Conservation (phyloP, 23 red algal genomes). For the Chondrus crispus region DNA sequence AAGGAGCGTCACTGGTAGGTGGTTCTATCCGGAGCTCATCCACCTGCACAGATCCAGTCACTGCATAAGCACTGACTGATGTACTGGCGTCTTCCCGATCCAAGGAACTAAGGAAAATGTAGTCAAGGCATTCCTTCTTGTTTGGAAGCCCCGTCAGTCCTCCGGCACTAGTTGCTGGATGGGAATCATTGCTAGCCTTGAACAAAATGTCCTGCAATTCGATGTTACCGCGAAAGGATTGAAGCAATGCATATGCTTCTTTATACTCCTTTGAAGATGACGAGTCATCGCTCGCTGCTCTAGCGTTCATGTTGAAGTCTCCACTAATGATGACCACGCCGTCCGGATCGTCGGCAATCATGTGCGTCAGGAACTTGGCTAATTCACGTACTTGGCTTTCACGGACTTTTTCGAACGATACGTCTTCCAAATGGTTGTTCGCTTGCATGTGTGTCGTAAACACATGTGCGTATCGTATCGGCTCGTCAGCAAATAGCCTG, state of each 20-base stretch:
- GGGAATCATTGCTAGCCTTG: background rate
- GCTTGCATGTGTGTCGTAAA: slow-evolving; percentile 89
- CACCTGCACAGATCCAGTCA: background rate
- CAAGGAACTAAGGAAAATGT: slow-evolving; percentile 59
- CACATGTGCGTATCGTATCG: slow-evolving; percentile 19
- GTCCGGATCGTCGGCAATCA: slow-evolving; percentile 22
- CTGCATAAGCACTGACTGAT: background rate
- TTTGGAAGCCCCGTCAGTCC: slow-evolving; percentile 36
- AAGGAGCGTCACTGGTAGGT: background rate
- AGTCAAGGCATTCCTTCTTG: slow-evolving; percentile 72
- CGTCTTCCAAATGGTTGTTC: slow-evolving; percentile 53
- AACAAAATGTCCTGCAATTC: slow-evolving; percentile 12
- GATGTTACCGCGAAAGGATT: background rate
- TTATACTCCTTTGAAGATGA: slow-evolving; percentile 40
- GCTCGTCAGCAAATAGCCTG: background rate
- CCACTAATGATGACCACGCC: slow-evolving; percentile 54
- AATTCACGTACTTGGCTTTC: slow-evolving; percentile 49
- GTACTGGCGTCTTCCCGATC: background rate
- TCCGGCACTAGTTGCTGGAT: slow-evolving; percentile 42
- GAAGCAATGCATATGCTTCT: slow-evolving; percentile 23
- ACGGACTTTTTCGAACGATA: slow-evolving; percentile 37
- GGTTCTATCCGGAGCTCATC: background rate
- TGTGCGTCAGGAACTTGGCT: slow-evolving; percentile 43
- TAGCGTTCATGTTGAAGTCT: slow-evolving; percentile 79
- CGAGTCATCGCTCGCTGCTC: slow-evolving; percentile 18